Conservation (phyloP, 306 rosid genomes). For the Sindora glabra region DNA sequence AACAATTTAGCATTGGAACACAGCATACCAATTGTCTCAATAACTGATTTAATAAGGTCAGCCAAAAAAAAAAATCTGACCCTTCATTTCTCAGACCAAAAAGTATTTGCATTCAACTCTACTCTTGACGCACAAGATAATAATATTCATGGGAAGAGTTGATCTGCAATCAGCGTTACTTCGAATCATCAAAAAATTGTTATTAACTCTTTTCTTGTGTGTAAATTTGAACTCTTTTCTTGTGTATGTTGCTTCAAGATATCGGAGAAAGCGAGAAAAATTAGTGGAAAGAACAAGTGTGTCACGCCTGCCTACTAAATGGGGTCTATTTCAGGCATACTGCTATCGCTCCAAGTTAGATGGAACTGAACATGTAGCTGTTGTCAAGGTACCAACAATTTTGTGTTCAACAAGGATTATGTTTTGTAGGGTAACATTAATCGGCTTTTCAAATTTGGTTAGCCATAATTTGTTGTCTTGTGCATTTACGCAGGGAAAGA, state of each 20-base stretch:
- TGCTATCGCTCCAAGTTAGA: slow-evolving; percentile 71
- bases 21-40: slow-evolving; percentile 62
- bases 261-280: slow-evolving; percentile 77
- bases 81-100: too few species aligned
- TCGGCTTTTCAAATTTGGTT: background rate
- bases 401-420: background rate
- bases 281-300: slow-evolving; percentile 59
- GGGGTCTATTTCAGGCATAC: slow-evolving; percentile 76
- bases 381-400: slow-evolving; percentile 48
- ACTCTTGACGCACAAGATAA: background rate
- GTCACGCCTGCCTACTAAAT: slow-evolving; percentile 67
- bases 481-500: slow-evolving; percentile 41
- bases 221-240: too few species aligned
- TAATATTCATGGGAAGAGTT: too few species aligned
- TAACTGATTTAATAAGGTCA: slow-evolving; percentile 84
- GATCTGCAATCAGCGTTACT: too few species aligned
- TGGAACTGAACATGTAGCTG: slow-evolving; percentile 71
- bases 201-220: too few species aligned
- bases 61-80: too few species aligned
- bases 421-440: background rate
- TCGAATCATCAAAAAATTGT: too few species aligned
- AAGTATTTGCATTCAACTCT: background rate
- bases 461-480: background rate
- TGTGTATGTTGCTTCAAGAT: slow-evolving; percentile 33
- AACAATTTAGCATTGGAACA: slow-evolving; percentile 45